Percentiles rank a stretch among this genome's conserved stretches.
Conservation (phyloP, 768 basidiomycete species). For the Agrocybe pediades region DNA sequence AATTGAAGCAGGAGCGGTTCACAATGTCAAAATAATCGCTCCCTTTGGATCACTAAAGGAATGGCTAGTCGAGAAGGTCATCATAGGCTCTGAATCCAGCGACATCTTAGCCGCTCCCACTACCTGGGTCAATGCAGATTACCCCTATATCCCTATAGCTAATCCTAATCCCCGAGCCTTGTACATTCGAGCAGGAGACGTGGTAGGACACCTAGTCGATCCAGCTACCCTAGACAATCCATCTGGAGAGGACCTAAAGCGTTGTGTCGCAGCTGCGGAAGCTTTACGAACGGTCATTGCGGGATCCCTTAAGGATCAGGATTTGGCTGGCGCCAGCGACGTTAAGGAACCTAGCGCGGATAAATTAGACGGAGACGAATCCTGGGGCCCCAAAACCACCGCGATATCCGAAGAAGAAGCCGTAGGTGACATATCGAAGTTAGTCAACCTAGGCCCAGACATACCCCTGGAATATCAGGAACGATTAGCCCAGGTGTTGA, state of each 20-base stretch:
- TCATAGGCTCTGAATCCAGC: constrained; percentile 8
- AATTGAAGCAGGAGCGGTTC: no score
- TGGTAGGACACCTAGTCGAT: constrained; percentile 11
- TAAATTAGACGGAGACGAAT: constrained; percentile 2
- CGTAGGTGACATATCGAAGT: background rate
- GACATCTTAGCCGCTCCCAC: constrained; percentile 8
- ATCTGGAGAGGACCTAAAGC: background rate
- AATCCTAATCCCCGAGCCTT: constrained; percentile 5
- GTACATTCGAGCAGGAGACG: constrained; percentile 11
- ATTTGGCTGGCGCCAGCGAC: background rate
- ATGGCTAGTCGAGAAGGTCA: no score
- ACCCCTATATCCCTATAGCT: constrained; percentile 8
- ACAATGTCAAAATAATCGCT: no score
- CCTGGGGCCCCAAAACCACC: constrained; percentile 11
- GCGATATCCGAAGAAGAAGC: background rate
- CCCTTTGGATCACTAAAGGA: no score
- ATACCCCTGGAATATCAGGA: background rate
- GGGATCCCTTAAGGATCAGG: constrained; percentile 4
- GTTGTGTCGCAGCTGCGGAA: constrained; percentile 1
- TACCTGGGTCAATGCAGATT: constrained; percentile 4
- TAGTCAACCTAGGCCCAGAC: constrained; percentile 8
- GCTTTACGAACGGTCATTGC: background rate
- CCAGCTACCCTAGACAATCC: constrained; percentile 2
- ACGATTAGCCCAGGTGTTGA: no score
- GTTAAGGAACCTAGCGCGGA: background rate